Conservation (phyloP, 2,329 filamentous ascomycete genomes). For the Diaporthe batatas region DNA sequence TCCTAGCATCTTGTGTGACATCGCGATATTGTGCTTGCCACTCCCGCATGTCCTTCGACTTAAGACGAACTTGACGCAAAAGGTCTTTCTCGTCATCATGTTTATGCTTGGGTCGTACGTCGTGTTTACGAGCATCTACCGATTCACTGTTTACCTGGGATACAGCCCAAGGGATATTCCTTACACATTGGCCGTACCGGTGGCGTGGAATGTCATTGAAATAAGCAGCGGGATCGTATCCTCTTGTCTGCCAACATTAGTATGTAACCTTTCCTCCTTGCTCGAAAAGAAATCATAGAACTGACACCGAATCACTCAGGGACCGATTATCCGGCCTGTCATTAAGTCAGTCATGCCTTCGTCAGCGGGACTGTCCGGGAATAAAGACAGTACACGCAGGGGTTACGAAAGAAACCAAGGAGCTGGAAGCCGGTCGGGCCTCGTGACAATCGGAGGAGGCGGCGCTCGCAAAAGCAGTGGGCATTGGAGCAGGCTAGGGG, state of each 20-base stretch:
- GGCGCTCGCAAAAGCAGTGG: conserved; percentile 12
- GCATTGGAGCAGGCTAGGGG: conserved; percentile 29
- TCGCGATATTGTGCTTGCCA: conserved; percentile 34
- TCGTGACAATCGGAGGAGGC: conserved; percentile 32
- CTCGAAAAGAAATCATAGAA: not conserved
- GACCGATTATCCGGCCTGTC: conserved; percentile 25
- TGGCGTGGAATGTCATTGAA: conserved; percentile 36
- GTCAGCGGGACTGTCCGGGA: not conserved
- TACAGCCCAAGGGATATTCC: conserved; percentile 28
- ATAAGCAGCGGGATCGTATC: conserved; percentile 38
- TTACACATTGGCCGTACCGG: conserved; percentile 43
- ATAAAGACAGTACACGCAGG: conserved; percentile 7
- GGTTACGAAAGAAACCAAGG: not conserved
- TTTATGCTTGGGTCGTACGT: conserved; percentile 37
- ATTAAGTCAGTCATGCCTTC: conserved; percentile 37
- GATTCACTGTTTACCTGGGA: conserved; percentile 27
- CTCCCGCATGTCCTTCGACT: conserved; percentile 35
- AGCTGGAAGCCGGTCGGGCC: not conserved
- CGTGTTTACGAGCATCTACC: conserved; percentile 37
- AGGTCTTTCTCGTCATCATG: conserved; percentile 33
- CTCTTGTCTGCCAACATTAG: conserved; percentile 33
- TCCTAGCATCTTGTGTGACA: conserved; percentile 34
- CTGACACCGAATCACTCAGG: not conserved
- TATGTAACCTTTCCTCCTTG: not conserved
- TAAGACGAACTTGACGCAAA: conserved; percentile 37